These are phyloP conservation scores for Paspalum vaginatum DNA, from an alignment of 176 grass and related monocot species.

Conservation along the genomic window DNA sequence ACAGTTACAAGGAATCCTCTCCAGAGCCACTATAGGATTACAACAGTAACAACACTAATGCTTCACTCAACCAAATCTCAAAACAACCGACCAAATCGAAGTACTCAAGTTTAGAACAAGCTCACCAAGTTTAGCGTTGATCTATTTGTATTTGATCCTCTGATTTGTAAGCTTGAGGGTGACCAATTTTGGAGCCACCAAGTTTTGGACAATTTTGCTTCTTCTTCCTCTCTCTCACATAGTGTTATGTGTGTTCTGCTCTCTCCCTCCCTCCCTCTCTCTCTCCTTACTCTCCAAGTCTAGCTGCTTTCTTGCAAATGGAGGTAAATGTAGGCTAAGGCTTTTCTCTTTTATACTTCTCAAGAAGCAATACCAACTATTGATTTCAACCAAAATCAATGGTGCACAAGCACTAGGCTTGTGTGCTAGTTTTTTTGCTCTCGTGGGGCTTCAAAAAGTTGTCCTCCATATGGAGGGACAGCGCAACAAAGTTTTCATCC, in stretches of 20 bases:
- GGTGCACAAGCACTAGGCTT: neutral
- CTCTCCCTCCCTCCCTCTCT: too few relatives aligned
- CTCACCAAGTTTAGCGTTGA: neutral
- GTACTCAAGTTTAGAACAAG: neutral
- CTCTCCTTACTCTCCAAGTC: too few relatives aligned
- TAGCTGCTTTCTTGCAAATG: neutral
- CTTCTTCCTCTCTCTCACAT: neutral
- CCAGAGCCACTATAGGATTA: too few relatives aligned
- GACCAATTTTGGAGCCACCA: neutral
- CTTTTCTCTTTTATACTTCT: neutral
- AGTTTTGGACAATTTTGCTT: neutral
- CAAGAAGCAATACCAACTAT: neutral
- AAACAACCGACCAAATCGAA: neutral
- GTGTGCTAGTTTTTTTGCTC: fast-evolving
- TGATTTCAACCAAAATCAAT: neutral
- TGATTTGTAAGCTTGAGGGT: neutral
- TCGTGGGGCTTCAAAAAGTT: neutral
- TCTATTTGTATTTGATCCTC: neutral
- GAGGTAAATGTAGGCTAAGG: neutral
- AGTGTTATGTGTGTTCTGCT: too few relatives aligned
- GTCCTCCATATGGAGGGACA: neutral
- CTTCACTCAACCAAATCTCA: neutral
- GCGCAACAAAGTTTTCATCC: neutral
- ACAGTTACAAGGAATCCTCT: too few relatives aligned
- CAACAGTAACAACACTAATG: too few relatives aligned